These are phyloP conservation scores for Rubroshorea leprosula DNA, from an alignment of 345 rosid genomes.

Conservation along the genomic window DNA sequence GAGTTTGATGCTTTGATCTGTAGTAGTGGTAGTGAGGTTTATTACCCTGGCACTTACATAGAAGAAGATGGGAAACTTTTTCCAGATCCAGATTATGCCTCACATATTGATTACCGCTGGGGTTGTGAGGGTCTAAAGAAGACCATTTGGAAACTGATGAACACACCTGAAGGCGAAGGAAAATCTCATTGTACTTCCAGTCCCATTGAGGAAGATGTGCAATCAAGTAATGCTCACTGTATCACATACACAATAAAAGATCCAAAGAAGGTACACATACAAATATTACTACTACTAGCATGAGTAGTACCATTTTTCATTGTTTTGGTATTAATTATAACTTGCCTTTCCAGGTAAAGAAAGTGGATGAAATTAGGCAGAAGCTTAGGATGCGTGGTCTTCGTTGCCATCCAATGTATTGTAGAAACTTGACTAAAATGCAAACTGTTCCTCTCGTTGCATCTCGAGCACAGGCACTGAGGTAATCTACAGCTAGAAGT, in stretches of 20 bases:
- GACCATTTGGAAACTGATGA: constrained; percentile 88
- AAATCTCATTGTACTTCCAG: constrained; percentile 29
- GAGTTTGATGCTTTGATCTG: constrained; percentile 89
- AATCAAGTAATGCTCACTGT: constrained; percentile 68
- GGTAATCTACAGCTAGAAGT: no score
- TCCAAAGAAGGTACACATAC: constrained; percentile 45
- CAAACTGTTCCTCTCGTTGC: constrained; percentile 89
- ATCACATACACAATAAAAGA: constrained; percentile 69
- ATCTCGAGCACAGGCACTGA: constrained; percentile 90
- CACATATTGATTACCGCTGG: constrained; percentile 91
- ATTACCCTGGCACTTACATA: constrained; percentile 63
- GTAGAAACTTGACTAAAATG: constrained; percentile 72
- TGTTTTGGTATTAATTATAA: constrained; percentile 9
- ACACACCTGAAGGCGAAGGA: constrained; percentile 46
- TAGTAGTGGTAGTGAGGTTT: constrained; percentile 88
- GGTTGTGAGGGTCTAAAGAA: constrained; percentile 80
- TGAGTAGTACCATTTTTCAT: background rate
- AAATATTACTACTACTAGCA: no score
- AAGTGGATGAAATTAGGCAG: constrained; percentile 83
- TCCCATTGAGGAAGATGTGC: constrained; percentile 52
- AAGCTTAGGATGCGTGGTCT: constrained; percentile 91
- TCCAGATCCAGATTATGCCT: constrained; percentile 79
- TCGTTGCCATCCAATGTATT: constrained; percentile 95
- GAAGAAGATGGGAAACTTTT: constrained; percentile 65
- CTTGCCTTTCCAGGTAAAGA: constrained; percentile 52